Percentiles rank a stretch among this genome's conserved stretches.
Conservation (phyloP, 2,329 filamentous ascomycete genomes). For the Bisporella sp. region DNA sequence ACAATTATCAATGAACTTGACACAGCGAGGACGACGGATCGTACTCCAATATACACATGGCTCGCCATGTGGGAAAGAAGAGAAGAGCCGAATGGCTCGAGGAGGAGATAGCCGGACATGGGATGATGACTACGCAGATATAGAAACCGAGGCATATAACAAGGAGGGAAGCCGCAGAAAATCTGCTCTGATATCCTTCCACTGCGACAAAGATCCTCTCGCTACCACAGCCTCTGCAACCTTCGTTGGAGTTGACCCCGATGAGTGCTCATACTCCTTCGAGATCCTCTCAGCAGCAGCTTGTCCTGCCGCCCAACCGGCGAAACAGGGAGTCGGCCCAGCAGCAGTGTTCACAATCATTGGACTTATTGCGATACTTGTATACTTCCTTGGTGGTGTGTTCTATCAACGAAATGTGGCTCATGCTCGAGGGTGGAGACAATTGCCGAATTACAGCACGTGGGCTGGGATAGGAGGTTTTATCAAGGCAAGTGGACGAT, state of each 20-base stretch:
- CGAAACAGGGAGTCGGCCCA: constrained; percentile 65
- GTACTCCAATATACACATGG: constrained; percentile 72
- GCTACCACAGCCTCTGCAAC: constrained; percentile 63
- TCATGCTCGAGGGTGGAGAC: constrained; percentile 90
- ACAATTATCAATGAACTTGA: constrained; percentile 30
- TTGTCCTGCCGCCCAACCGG: constrained; percentile 61
- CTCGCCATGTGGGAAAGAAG: constrained; percentile 58
- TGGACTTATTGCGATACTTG: constrained; percentile 65
- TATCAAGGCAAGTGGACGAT: constrained; percentile 56
- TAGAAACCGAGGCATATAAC: constrained; percentile 16
- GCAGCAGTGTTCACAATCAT: constrained; percentile 85
- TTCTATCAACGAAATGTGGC: constrained; percentile 94
- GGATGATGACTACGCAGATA: constrained; percentile 28
- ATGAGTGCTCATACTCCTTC: constrained; percentile 94
- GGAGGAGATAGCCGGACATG: constrained; percentile 11
- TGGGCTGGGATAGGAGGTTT: constrained; percentile 87
- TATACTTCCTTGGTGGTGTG: constrained; percentile 86
- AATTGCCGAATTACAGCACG: constrained; percentile 87
- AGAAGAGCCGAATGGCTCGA: constrained; percentile 23
- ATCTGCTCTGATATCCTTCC: constrained; percentile 84
- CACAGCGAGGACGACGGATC: constrained; percentile 63
- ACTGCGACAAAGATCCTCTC: constrained; percentile 79
- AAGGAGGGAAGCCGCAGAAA: constrained; percentile 43
- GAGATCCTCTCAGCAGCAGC: constrained; percentile 81
- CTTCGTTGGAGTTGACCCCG: constrained; percentile 76